phyloP scores from a whole-genome alignment of 2,329 filamentous ascomycete genomes.

The Onygenales sp. region DNA sequence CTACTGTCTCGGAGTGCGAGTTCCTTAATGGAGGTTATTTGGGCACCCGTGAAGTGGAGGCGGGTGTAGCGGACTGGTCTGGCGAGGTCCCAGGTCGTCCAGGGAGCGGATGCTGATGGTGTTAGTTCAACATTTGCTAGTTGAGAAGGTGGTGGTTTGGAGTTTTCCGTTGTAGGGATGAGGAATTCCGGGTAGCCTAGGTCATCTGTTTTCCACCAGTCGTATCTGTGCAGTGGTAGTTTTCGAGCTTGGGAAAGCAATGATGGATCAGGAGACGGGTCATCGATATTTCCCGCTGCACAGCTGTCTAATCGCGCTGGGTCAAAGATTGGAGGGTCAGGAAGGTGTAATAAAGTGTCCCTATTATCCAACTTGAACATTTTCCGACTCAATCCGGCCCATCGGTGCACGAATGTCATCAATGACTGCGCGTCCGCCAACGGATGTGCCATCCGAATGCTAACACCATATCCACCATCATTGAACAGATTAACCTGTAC shows the following conservation, averaged over 20 bases:
- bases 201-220: no score
- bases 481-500: conserved; percentile 34
- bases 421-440: conserved; percentile 19
- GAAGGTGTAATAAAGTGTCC: no score
- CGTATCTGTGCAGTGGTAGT: no score
- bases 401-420: no score
- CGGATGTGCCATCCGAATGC: conserved; percentile 35
- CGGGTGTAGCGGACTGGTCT: conserved; percentile 22
- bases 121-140: conserved; percentile 28
- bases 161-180: conserved; percentile 9
- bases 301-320: no score
- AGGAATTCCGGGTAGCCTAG: conserved; percentile 33
- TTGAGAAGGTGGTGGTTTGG: conserved; percentile 28
- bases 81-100: neutral
- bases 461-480: conserved; percentile 34
- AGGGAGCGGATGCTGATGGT: conserved; percentile 29
- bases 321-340: no score
- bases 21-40: conserved; percentile 28
- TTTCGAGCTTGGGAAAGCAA: no score
- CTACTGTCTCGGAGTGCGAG: conserved; percentile 5
- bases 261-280: no score
- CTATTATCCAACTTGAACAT: no score
- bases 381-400: no score
- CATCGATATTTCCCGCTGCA: no score
- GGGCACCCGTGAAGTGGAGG: conserved; percentile 29